Conservation (phyloP, 2,329 filamentous ascomycete species). For the Fusarium nisikadoi region DNA sequence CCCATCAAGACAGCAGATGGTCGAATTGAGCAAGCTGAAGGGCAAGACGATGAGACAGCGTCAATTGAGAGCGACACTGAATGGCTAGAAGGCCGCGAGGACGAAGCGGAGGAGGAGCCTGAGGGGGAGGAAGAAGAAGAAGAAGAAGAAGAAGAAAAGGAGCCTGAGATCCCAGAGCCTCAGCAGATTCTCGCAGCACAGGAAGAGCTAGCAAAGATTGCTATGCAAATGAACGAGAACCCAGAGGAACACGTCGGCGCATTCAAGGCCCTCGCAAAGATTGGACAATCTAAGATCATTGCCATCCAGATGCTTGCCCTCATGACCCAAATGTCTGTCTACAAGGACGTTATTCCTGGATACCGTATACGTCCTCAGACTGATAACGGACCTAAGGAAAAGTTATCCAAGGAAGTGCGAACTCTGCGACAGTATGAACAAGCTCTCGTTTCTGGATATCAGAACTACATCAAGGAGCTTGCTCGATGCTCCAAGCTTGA, state of each 20-base stretch:
- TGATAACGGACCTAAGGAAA: constrained; percentile 79
- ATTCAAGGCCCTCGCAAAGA: constrained; percentile 80
- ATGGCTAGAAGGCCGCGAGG: constrained; percentile 71
- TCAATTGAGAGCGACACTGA: constrained; percentile 68
- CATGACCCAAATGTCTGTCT: constrained; percentile 87
- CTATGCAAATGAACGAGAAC: constrained; percentile 84
- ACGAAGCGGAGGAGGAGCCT: constrained; percentile 59
- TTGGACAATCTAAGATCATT: constrained; percentile 74
- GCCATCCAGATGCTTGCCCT: constrained; percentile 88
- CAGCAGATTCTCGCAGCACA: constrained; percentile 89
- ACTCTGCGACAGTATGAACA: constrained; percentile 87
- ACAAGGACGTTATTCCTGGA: constrained; percentile 95
- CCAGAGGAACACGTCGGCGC: constrained; percentile 88
- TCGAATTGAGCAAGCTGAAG: constrained; percentile 68
- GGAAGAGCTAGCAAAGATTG: constrained; percentile 89
- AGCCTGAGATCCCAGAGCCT: constrained; percentile 75
- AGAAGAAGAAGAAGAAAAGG: constrained; percentile 61
- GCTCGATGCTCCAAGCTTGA: constrained; percentile 72
- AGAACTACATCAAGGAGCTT: constrained; percentile 82
- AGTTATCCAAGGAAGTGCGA: constrained; percentile 91
- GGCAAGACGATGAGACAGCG: constrained; percentile 67
- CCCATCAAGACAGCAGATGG: constrained; percentile 91
- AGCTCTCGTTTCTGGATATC: constrained; percentile 84
- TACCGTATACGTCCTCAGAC: constrained; percentile 88
- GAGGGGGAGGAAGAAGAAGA: constrained; percentile 60